phyloP scores from a whole-genome alignment of 768 basidiomycete genomes.

The Coprinopsis marcescibilis region DNA sequence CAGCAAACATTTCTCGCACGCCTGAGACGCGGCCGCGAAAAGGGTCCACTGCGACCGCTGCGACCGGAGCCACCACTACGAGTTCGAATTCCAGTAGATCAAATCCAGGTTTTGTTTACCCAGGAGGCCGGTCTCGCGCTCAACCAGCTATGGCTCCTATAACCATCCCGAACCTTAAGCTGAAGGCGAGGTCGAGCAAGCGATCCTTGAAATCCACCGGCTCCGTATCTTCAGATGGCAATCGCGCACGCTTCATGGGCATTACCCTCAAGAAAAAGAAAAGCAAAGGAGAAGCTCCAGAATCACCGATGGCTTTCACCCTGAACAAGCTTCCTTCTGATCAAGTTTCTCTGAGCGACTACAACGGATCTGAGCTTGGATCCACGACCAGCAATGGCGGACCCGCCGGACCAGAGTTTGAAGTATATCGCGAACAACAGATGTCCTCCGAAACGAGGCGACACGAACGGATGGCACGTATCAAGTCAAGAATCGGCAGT shows the following conservation, averaged over 20 bases:
- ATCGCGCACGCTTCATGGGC: conserved; percentile 19
- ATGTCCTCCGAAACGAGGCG: conserved; percentile 9
- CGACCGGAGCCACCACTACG: conserved; percentile 1
- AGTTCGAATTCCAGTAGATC: neutral
- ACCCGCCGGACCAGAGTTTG: conserved; percentile 9
- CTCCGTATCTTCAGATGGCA: neutral
- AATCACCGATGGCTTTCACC: conserved; percentile 9
- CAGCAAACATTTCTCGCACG: too few relatives aligned
- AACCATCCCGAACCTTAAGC: conserved; percentile 8
- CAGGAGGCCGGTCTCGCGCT: conserved; percentile 16
- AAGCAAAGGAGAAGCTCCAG: conserved; percentile 9
- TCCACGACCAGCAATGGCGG: conserved; percentile 10
- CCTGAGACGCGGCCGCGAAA: conserved; percentile 1
- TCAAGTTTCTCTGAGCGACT: conserved; percentile 2
- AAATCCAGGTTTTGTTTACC: conserved; percentile 10
- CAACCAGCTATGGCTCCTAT: conserved; percentile 6
- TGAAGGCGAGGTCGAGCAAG: conserved; percentile 6
- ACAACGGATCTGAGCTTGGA: neutral
- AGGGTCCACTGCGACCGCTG: neutral
- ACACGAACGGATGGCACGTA: conserved; percentile 11
- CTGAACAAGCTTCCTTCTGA: neutral
- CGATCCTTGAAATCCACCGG: conserved; percentile 1
- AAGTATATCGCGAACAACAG: conserved; percentile 4
- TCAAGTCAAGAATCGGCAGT: conserved; percentile 20
- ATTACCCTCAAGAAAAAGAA: conserved; percentile 20